phyloP scores from a whole-genome alignment of 2,329 filamentous ascomycete species.

The Talaromyces atroroseus region DNA sequence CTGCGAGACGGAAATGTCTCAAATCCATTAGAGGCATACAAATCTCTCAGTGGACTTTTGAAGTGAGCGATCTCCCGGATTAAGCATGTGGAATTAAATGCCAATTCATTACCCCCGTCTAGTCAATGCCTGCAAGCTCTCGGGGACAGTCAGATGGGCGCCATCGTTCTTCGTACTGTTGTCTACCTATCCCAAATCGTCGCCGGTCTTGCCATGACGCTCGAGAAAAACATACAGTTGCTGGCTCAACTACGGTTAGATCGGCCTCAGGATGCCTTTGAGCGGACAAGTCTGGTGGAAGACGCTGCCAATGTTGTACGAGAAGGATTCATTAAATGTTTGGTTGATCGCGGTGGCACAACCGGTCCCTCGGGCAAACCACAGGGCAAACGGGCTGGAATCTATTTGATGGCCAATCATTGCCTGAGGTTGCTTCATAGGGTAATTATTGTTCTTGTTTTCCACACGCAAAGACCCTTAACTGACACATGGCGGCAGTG shows the following conservation, averaged over 20 bases:
- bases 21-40: conserved; percentile 69
- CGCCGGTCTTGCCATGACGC: conserved; percentile 73
- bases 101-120: not conserved
- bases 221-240: conserved; percentile 75
- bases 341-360: conserved; percentile 70
- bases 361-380: conserved; percentile 57
- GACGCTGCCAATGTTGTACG: conserved; percentile 83
- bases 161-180: conserved; percentile 75
- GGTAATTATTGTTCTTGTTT: conserved; percentile 36
- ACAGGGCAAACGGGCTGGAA: conserved; percentile 78
- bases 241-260: conserved; percentile 54
- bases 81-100: not conserved
- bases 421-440: conserved; percentile 84
- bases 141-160: conserved; percentile 70
- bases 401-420: conserved; percentile 88
- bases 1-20: conserved; percentile 74
- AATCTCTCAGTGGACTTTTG: conserved; percentile 65
- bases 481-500: conserved; percentile 46
- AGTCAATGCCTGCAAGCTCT: conserved; percentile 81
- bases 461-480: not conserved
- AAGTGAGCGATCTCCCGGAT: conserved; percentile 51
- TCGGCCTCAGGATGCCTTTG: conserved; percentile 50
- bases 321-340: conserved; percentile 82
- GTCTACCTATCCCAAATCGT: conserved; percentile 76
- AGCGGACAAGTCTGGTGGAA: conserved; percentile 75